phyloP scores from a whole-genome alignment of 129 eudicot genomes.

The Oenanthe sinensis region DNA sequence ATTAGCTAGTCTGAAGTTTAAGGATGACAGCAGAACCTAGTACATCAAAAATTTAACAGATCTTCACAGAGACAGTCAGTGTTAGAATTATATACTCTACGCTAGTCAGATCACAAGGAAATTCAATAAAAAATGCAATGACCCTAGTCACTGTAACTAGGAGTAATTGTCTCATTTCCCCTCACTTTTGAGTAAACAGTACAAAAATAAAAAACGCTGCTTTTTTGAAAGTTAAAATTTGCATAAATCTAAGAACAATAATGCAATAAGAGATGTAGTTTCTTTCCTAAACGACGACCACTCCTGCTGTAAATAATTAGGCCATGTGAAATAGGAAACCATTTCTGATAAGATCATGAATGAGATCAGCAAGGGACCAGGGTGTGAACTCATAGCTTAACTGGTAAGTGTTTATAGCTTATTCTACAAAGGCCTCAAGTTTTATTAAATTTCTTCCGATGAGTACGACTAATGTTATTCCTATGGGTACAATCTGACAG shows the following conservation, averaged over 20 bases:
- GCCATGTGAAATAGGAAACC: not conserved
- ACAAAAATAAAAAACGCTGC: not conserved
- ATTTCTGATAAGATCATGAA: not conserved
- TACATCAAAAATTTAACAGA: not conserved
- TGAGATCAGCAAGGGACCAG: not conserved
- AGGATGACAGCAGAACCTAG: not conserved
- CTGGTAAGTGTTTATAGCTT: not conserved
- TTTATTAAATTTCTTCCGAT: not conserved
- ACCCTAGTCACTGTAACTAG: not conserved
- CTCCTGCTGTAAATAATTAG: not conserved
- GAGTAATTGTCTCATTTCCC: not conserved
- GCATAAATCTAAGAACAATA: not conserved
- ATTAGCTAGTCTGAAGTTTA: not conserved
- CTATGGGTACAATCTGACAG: not conserved
- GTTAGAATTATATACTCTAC: not conserved
- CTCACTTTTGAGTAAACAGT: not conserved
- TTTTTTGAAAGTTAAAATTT: not conserved
- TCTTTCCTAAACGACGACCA: not conserved
- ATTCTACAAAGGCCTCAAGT: not conserved
- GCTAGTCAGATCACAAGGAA: not conserved
- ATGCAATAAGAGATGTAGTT: not conserved
- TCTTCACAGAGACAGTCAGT: not conserved
- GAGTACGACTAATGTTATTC: not conserved
- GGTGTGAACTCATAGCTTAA: not conserved
- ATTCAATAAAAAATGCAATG: not conserved